Conservation (phyloP, 352 stramenopile genomes). For the Globisporangium apiculatum region DNA sequence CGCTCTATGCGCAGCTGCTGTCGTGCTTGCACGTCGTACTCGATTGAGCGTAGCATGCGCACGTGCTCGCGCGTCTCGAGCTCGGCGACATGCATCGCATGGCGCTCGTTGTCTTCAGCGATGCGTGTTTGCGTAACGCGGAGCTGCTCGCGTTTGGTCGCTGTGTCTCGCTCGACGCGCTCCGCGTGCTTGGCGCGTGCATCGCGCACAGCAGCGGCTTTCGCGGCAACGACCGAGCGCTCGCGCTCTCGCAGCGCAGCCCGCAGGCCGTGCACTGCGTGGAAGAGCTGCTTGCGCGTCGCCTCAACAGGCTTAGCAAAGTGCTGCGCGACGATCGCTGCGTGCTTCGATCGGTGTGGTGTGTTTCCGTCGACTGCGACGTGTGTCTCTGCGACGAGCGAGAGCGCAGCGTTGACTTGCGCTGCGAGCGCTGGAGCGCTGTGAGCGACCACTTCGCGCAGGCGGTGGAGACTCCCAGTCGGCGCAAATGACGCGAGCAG, state of each 20-base stretch:
- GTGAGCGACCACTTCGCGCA: slow-evolving; percentile 35
- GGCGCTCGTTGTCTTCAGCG: slow-evolving; percentile 19
- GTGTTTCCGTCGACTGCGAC: slow-evolving; percentile 25
- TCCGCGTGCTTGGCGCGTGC: slow-evolving; percentile 12
- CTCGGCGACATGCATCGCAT: slow-evolving; percentile 36
- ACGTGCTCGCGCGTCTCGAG: slow-evolving; percentile 40
- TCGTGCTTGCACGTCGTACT: slow-evolving; percentile 28
- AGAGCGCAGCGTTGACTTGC: slow-evolving; percentile 41
- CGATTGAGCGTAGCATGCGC: slow-evolving; percentile 24
- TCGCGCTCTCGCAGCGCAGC: slow-evolving; percentile 24
- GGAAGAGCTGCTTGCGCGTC: slow-evolving; percentile 39
- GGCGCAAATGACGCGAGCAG: slow-evolving; percentile 43
- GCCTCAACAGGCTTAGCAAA: slow-evolving; percentile 25
- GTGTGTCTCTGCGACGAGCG: slow-evolving; percentile 48
- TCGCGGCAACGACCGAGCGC: slow-evolving; percentile 20
- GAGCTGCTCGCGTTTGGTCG: slow-evolving; percentile 16
- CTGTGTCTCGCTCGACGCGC: neutral
- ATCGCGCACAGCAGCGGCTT: slow-evolving; percentile 19
- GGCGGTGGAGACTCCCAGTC: slow-evolving; percentile 48
- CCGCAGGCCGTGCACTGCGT: slow-evolving; percentile 34
- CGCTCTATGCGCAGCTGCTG: slow-evolving; percentile 20
- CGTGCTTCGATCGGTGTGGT: slow-evolving; percentile 7
- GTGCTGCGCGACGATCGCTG: slow-evolving; percentile 28
- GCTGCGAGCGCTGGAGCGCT: slow-evolving; percentile 21
- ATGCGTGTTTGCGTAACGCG: slow-evolving; percentile 22